phyloP scores from a whole-genome alignment of 495 filamentous ascomycete species.

The Talaromyces nanjingensis region DNA sequence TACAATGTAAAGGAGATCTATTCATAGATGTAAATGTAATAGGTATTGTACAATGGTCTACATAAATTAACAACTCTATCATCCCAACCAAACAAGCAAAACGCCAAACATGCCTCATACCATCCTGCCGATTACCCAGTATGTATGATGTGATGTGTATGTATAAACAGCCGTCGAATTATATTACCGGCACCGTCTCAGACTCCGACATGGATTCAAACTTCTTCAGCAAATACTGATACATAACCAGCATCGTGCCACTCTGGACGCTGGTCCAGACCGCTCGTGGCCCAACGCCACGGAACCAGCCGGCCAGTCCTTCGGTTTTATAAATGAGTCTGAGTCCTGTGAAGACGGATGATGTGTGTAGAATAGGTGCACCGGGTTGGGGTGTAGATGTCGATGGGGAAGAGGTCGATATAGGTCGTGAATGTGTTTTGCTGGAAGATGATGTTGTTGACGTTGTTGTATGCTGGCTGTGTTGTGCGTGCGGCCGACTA shows the following conservation, averaged over 20 bases:
- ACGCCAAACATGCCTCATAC: conserved; percentile 6
- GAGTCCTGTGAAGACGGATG: conserved; percentile 78
- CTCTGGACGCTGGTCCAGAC: conserved; percentile 99
- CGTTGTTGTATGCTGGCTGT: conserved; percentile 14
- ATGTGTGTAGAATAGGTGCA: conserved; percentile 73
- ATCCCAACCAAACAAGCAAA: not conserved
- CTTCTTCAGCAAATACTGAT: conserved; percentile 77
- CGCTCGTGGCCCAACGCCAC: conserved; percentile 84
- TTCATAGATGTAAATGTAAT: not conserved
- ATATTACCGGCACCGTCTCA: not conserved
- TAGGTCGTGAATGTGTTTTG: conserved; percentile 46
- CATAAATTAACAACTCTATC: not conserved
- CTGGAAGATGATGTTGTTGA: conserved; percentile 22
- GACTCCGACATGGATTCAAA: conserved; percentile 45
- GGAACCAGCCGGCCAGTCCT: conserved; percentile 84
- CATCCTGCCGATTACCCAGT: not conserved
- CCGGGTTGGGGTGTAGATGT: conserved; percentile 70
- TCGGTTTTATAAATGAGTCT: conserved; percentile 83
- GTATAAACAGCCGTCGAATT: not conserved
- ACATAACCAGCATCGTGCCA: conserved; percentile 93
- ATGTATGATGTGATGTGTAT: not conserved
- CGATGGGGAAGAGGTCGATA: conserved; percentile 79
- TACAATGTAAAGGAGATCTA: not conserved
- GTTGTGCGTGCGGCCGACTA: conserved; percentile 25
- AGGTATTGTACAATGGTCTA: not conserved